These are phyloP conservation scores for Blastobotrys serpentis DNA, from an alignment of 1,139 yeast species.

Conservation along the genomic window DNA sequence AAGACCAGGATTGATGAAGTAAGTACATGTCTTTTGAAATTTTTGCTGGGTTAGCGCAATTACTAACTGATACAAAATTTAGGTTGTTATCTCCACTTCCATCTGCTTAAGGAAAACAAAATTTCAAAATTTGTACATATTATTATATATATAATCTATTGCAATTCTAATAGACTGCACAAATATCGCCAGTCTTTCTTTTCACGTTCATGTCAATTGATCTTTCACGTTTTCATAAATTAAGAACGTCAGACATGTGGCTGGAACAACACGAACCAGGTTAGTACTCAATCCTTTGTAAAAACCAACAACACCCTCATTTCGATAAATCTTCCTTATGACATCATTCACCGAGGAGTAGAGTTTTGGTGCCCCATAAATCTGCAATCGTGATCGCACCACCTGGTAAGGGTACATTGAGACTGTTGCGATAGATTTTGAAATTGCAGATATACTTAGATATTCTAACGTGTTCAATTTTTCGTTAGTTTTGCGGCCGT, in stretches of 20 bases:
- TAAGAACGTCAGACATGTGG: conserved; percentile 79
- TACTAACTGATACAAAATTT: not conserved
- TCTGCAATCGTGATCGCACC: conserved; percentile 73
- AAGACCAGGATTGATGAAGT: conserved; percentile 78
- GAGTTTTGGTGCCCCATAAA: conserved; percentile 30
- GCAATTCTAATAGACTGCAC: conserved; percentile 10
- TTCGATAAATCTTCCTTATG: conserved; percentile 40
- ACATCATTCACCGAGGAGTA: conserved; percentile 33
- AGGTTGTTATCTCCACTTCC: conserved; percentile 68
- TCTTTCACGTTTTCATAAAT: conserved; percentile 65
- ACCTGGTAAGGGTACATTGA: conserved; percentile 85
- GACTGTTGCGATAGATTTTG: conserved; percentile 68
- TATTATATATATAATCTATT: conserved; percentile 16
- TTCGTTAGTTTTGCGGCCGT: conserved; percentile 19
- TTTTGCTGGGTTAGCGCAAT: conserved; percentile 16
- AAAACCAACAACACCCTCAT: conserved; percentile 59
- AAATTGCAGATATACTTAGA: conserved; percentile 60
- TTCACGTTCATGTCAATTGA: conserved; percentile 14
- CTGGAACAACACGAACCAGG: conserved; percentile 80
- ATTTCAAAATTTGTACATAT: not conserved
- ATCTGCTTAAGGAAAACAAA: conserved; percentile 50
- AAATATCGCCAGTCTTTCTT: no score
- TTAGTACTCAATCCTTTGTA: conserved; percentile 84
- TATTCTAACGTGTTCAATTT: conserved; percentile 55
- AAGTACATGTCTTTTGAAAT: conserved; percentile 22